Evolutionary conservation across 768 basidiomycete genomes (phyloP).

Genomic region (Tulasnella sp.): DNA sequence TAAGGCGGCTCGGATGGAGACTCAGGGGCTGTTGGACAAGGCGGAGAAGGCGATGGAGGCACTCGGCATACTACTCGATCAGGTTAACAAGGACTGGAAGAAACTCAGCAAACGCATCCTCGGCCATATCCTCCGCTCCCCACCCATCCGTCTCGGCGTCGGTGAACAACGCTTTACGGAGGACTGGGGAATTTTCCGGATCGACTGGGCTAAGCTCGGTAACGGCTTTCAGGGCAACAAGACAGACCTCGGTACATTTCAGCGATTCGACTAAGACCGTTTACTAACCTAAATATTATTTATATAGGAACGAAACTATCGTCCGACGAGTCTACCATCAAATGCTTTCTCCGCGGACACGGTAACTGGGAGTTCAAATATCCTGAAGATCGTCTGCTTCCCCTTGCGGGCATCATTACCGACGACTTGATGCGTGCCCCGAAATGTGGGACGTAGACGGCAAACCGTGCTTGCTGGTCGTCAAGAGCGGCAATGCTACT

Average conservation of each 20-base stretch:
- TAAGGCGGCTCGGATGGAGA: conserved; percentile 9
- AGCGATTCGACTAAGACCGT: conserved; percentile 6
- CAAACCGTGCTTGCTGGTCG: conserved; percentile 27
- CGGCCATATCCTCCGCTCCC: conserved; percentile 24
- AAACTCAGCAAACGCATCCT: conserved; percentile 21
- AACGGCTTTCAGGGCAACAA: conserved; percentile 17
- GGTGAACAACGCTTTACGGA: conserved; percentile 18
- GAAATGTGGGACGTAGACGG: conserved; percentile 25
- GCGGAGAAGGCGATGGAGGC: conserved; percentile 19
- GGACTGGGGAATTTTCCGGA: conserved; percentile 21
- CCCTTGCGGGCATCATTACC: conserved; percentile 23
- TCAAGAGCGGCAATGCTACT: conserved; percentile 30
- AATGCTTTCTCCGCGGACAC: conserved; percentile 23
- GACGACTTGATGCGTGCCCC: conserved; percentile 24
- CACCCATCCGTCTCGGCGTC: conserved; percentile 20
- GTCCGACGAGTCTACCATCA: conserved; percentile 19
- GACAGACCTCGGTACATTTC: conserved; percentile 26
- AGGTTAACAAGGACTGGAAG: conserved; percentile 22
- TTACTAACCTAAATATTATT: conserved; percentile 21
- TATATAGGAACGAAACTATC: conserved; percentile 26
- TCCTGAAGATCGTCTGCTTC: conserved; percentile 27
- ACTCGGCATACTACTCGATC: no score
- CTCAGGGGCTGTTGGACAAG: conserved; percentile 17
- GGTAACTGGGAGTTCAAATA: conserved; percentile 22
- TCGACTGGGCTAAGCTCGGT: conserved; percentile 18